Evolutionary conservation across 495 filamentous ascomycete species (phyloP).

Genomic region (Neurospora discreta): DNA sequence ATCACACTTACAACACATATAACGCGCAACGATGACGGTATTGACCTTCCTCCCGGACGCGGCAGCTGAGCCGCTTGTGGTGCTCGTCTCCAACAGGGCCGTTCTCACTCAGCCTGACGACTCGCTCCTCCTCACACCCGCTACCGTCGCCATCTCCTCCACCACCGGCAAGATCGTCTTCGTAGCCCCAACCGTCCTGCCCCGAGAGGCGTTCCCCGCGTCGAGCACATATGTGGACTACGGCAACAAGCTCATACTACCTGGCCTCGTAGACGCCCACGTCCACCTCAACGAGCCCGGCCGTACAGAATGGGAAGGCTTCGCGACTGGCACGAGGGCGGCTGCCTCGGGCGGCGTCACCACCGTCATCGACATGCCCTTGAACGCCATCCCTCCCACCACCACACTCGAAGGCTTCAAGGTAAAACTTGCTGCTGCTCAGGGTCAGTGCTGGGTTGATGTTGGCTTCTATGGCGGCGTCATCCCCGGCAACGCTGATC

Average conservation of each 20-base stretch:
- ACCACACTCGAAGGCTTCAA: slow-evolving; percentile 75
- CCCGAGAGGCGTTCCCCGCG: slow-evolving; percentile 56
- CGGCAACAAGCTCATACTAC: slow-evolving; percentile 77
- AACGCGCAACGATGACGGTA: slow-evolving; percentile 13
- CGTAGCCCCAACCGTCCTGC: slow-evolving; percentile 62
- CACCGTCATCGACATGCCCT: slow-evolving; percentile 96
- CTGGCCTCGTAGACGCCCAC: slow-evolving; percentile 91
- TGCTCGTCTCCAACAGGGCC: slow-evolving; percentile 74
- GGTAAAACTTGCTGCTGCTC: slow-evolving; percentile 75
- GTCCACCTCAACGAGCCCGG: slow-evolving; percentile 98
- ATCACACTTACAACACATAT: neutral
- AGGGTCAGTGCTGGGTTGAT: slow-evolving; percentile 94
- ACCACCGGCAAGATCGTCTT: slow-evolving; percentile 75
- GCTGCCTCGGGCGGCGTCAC: slow-evolving; percentile 95
- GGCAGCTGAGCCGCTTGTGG: slow-evolving; percentile 28
- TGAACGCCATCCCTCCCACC: slow-evolving; percentile 95
- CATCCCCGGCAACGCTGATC: slow-evolving; percentile 75
- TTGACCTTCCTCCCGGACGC: slow-evolving; percentile 3
- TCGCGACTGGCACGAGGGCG: slow-evolving; percentile 84
- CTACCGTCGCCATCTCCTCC: slow-evolving; percentile 70
- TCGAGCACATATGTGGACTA: slow-evolving; percentile 70
- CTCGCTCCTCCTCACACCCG: slow-evolving; percentile 40
- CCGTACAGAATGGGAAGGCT: slow-evolving; percentile 97
- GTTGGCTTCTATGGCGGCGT: slow-evolving; percentile 97
- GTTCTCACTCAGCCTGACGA: slow-evolving; percentile 60